Evolutionary conservation across 2,329 filamentous ascomycete species (phyloP), one percentile per base, ranked within the genome.

Genomic region (Monosporascus cannonballus): DNA sequence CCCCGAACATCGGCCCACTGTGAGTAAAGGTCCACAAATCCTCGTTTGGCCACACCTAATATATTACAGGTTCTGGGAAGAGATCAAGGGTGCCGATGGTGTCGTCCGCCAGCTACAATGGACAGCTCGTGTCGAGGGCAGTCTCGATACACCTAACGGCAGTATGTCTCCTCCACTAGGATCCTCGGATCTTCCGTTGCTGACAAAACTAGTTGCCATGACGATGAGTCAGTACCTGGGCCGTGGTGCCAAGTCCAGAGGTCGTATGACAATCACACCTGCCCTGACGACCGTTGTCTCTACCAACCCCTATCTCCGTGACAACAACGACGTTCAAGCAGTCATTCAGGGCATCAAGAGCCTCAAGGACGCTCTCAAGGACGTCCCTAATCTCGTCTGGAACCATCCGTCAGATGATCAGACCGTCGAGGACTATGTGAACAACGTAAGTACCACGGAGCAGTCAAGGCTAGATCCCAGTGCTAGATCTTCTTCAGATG

Each of bases 291-390:
- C 86, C 59, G 70, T 76, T 1, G 81, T 87, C 15, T 79, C 79
- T 17, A 76, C 75, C 18, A 67, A 78, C 1, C 85, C 85, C 0
- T 86, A 84, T 67, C 74, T 86, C 2, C 73, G 74, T n/a, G 73
- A 83, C 53, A 66, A 76, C 18, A 75, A 76, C 51, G 85, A 89
- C 66, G 75, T 79, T 22, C 76, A 78, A 47, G 81, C 83, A n/a
- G 81, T 87, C n/a, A 79, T 84, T 49, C 72, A 76, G 47, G 81
- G 83, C 25, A 79, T 89, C 62, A 78, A 86, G 68, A 81, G 80
- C 56, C 67, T 88, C 53, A 73, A 80, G 48, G 67, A 73, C 2
- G 75, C 81, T 3, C 71, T 87, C 18, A 70, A 73, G 34, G 76
- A 72, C 34, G 75, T 85, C 46, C 67, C 76, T 15, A 71, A 74